Evolutionary conservation across 306 rosid species (phyloP).

Genomic region (Lupinus albus): DNA sequence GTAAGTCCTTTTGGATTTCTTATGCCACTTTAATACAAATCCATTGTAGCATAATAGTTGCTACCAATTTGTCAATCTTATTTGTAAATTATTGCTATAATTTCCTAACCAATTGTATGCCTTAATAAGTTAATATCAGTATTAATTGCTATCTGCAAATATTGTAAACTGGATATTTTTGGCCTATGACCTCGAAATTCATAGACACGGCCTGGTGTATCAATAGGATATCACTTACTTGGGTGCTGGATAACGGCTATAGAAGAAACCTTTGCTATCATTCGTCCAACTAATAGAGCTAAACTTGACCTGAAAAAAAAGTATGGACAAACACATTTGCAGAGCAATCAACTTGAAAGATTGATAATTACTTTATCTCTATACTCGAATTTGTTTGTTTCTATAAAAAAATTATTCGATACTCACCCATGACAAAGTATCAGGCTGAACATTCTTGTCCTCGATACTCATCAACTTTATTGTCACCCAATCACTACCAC

Average conservation of each 20-base stretch:
- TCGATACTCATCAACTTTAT: conserved; percentile 66
- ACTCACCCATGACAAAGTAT: conserved; percentile 83
- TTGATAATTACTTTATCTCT: background rate
- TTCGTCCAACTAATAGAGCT: conserved; percentile 80
- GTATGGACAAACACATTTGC: background rate
- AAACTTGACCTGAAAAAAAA: conserved; percentile 85
- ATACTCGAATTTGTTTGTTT: background rate
- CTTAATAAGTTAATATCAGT: too few relatives aligned
- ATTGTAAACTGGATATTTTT: too few relatives aligned
- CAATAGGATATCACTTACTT: conserved; percentile 53
- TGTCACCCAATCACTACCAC: conserved; percentile 94
- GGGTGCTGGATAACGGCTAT: conserved; percentile 88
- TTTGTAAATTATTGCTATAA: too few relatives aligned
- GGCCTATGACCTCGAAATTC: too few relatives aligned
- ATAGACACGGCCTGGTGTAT: background rate
- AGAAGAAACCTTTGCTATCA: conserved; percentile 89
- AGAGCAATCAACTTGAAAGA: background rate
- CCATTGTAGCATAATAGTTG: too few relatives aligned
- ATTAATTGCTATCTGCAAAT: too few relatives aligned
- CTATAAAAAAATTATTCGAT: background rate
- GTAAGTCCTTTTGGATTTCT: too few relatives aligned
- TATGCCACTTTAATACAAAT: too few relatives aligned
- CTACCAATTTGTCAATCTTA: too few relatives aligned
- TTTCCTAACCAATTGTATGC: too few relatives aligned
- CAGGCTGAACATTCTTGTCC: conserved; percentile 55